Base-by-base conservation (phyloP, 495 filamentous ascomycete species). In the Aspergillus sclerotiicarbonarius region DNA sequence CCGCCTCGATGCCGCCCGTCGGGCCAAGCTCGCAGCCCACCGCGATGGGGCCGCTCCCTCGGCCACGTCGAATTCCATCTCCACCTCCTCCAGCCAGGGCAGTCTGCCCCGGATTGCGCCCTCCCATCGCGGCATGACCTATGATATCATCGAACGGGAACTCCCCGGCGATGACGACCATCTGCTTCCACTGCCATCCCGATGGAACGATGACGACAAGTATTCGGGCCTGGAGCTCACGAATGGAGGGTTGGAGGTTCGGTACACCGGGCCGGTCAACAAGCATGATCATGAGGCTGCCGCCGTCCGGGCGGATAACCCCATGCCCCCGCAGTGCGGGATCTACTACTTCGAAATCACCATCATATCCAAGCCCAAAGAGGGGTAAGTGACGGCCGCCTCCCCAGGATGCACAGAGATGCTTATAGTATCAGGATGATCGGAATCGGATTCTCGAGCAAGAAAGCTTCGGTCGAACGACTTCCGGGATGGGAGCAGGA, bases 301-400 rank as follows among this genome's bases (percentile, higher is more conserved):
- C 35, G 83, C 91, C 15, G 82, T 96, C 58, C 87, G 94, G 33
- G 84, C 95, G 35, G 90, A 99, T 65, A 80, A 92, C 70, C 84
- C 86, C 25, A 97, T 98, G 87, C 90, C 94, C n/a, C 80, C 86
- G 47, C 86, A 95, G 70, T 92, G 89, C 62, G 94, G 94, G 0
- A 87, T 98, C 54, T 98, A 96, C 72, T 99, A 99, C 70, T 99
- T 89, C 71, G 94, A 99, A 76, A 84, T 96, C 10, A 89, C 85
- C n/a, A 85, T 99, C 52, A 70, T 92, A 44, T 87, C 88, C 3
- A 89, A 87, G 63, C 89, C 88, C 61, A 88, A 90, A 73, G 93
- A 96, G 64, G 90, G 92, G 91, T 95, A 82, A 57, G 89, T 80
- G 53, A 58, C 59, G 25, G 44, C 12, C 8, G 0, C 8, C 2